Evolutionary conservation across 495 filamentous ascomycete species (phyloP).

Genomic region (Penicillium macrosclerotiorum): DNA sequence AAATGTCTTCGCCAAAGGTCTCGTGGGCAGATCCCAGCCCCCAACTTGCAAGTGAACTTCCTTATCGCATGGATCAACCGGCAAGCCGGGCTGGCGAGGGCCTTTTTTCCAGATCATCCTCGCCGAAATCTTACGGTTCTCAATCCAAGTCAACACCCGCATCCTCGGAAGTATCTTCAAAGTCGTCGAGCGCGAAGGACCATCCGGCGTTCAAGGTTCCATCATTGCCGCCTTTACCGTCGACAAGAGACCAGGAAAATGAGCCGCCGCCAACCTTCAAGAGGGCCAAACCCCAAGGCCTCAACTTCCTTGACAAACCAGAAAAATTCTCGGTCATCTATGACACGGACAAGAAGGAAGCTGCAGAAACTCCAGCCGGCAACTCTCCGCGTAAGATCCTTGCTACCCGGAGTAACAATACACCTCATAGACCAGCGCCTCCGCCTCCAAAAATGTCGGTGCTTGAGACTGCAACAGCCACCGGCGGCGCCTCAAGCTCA

Average conservation of each 20-base stretch:
- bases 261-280: conserved; percentile 75
- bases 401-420: conserved; percentile 72
- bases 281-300: conserved; percentile 58
- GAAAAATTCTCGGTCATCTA: conserved; percentile 53
- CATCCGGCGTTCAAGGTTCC: conserved; percentile 68
- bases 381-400: conserved; percentile 70
- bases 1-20: conserved; percentile 41
- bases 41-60: conserved; percentile 24
- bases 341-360: conserved; percentile 47
- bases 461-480: conserved; percentile 83
- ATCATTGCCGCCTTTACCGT: conserved; percentile 56
- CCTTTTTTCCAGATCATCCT: conserved; percentile 38
- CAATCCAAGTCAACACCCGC: conserved; percentile 43
- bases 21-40: conserved; percentile 48
- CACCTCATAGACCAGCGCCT: conserved; percentile 75
- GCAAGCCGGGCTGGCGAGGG: conserved; percentile 23
- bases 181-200: conserved; percentile 33
- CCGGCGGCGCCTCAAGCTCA: conserved; percentile 72
- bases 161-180: conserved; percentile 40
- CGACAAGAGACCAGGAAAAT: conserved; percentile 74
- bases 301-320: conserved; percentile 57
- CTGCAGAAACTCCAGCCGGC: conserved; percentile 37
- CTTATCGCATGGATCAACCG: conserved; percentile 24
- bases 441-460: conserved; percentile 95
- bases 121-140: conserved; percentile 40